Evolutionary conservation across 768 basidiomycete genomes (phyloP), one percentile per base, ranked within the genome.

Genomic region (Pluteus cervinus): DNA sequence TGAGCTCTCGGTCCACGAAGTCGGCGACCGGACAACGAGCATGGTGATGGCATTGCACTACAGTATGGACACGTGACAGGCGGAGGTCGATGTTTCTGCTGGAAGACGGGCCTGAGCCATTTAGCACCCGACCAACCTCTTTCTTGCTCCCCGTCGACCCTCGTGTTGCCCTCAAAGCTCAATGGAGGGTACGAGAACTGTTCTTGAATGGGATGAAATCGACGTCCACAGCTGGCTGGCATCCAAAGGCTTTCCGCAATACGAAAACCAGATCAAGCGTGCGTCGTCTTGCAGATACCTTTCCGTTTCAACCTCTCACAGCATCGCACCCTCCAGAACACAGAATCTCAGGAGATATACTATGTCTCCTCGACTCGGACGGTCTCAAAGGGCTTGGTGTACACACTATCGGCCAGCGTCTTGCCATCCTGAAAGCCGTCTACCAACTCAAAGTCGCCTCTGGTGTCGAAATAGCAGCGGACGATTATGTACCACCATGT

Each of bases 401-500:
- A 29, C 55, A 75, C n/a, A 88, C 86, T 24, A 76, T 98, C 45
- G 96, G 96, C 15, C 93, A 97, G 60, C 72, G 96, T 39, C 64
- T 99, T 24, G 71, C 86, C 29, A 90, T 98, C 45, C 79, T 98
- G 56, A 93, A 91, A 59, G 83, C 86, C 33, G 80, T 97, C 40
- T 98, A 96, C 64, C 78, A 79, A 37, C 66, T 88, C 50, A 99
- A 99, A 68, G 62, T 92, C 36, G 78, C 79, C 1, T 75, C 93
- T 52, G 79, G 79, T 44, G 68, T 99, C 36, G 79, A 86, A 24
- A 79, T 93, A 47, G 87, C 89, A 41, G 65, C 82, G 25, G 83
- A 86, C 45, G 75, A 88, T 50, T 96, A 90, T 56, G 75, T 92
- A 10, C 91, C 92, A 7, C 88, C 89, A 40, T 92, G 91, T 90